Conservation (phyloP, 768 basidiomycete genomes). For the Omphalotus guepiniiformis region DNA sequence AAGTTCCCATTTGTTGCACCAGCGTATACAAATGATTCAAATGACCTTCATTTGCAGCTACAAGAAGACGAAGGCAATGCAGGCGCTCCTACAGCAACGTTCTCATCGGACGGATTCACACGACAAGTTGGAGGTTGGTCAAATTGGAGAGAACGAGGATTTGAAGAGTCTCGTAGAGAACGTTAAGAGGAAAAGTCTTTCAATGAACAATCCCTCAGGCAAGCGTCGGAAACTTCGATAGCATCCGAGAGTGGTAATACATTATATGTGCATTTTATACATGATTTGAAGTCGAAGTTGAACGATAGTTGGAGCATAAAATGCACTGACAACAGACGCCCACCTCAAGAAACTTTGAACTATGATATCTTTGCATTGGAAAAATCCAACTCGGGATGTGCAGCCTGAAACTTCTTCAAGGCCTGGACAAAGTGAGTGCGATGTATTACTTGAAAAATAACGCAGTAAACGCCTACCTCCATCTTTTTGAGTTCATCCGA, state of each 20-base stretch:
- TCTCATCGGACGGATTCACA: slow-evolving; percentile 24
- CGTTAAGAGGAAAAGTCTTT: slow-evolving; percentile 73
- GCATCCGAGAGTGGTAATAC: slow-evolving; percentile 12
- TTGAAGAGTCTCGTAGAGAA: slow-evolving; percentile 76
- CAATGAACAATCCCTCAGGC: slow-evolving; percentile 23
- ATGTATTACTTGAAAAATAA: background rate
- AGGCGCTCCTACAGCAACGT: slow-evolving; percentile 80
- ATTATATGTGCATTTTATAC: slow-evolving; percentile 7
- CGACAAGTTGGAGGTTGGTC: slow-evolving; percentile 11
- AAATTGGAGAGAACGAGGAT: slow-evolving; percentile 24
- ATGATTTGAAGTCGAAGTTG: no score
- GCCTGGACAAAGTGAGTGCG: slow-evolving; percentile 40
- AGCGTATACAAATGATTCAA: no score
- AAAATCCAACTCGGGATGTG: slow-evolving; percentile 94
- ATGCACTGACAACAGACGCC: no score
- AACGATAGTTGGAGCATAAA: no score
- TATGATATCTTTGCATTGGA: slow-evolving; percentile 85
- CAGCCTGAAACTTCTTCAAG: slow-evolving; percentile 82
- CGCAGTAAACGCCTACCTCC: slow-evolving; percentile 51
- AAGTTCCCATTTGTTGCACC: slow-evolving; percentile 31
- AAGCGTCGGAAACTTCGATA: slow-evolving; percentile 37
- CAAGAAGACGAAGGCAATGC: slow-evolving; percentile 91
- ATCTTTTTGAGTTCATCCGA: slow-evolving; percentile 92
- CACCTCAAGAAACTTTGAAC: no score
- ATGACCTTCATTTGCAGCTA: slow-evolving; percentile 64